phyloP scores from a whole-genome alignment of 768 basidiomycete genomes.

The Sarcomyxa edulis region DNA sequence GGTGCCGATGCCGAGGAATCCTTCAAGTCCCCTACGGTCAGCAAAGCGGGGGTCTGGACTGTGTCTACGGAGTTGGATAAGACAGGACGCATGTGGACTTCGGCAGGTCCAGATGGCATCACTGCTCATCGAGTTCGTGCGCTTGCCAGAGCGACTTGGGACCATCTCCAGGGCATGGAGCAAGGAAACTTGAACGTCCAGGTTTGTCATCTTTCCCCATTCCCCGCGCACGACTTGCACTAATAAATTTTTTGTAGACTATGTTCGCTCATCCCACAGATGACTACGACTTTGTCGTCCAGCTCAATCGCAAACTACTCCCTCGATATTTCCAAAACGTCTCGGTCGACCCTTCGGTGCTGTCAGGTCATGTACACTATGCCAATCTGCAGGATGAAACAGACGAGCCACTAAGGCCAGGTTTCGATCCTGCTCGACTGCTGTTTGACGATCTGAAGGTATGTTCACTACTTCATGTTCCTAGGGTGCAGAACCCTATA shows the following conservation, averaged over 20 bases:
- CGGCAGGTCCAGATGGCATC: conserved; percentile 56
- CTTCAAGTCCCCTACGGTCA: not conserved
- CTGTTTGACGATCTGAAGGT: conserved; percentile 75
- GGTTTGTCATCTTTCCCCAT: conserved; percentile 31
- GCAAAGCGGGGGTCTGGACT: conserved; percentile 56
- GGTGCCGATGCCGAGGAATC: conserved; percentile 2
- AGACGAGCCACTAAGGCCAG: conserved; percentile 40
- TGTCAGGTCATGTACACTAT: conserved; percentile 38
- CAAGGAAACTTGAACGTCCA: conserved; percentile 47
- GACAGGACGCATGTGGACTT: conserved; percentile 75
- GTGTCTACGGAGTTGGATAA: conserved; percentile 75
- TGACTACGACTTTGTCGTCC: conserved; percentile 83
- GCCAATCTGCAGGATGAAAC: conserved; percentile 35
- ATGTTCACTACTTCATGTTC: conserved; percentile 9
- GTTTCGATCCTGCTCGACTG: conserved; percentile 73
- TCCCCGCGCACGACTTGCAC: not conserved
- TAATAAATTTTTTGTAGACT: conserved; percentile 36
- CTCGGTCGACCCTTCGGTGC: conserved; percentile 39
- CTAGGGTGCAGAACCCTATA: conserved; percentile 3
- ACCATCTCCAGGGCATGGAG: conserved; percentile 48
- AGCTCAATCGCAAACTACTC: conserved; percentile 58
- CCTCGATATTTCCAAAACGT: conserved; percentile 77
- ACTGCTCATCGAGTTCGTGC: conserved; percentile 69
- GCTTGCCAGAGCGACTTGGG: conserved; percentile 73
- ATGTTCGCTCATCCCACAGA: conserved; percentile 80